These are phyloP conservation scores for Plasmopara muralis DNA, from an alignment of 352 stramenopile species.

Conservation along the genomic window DNA sequence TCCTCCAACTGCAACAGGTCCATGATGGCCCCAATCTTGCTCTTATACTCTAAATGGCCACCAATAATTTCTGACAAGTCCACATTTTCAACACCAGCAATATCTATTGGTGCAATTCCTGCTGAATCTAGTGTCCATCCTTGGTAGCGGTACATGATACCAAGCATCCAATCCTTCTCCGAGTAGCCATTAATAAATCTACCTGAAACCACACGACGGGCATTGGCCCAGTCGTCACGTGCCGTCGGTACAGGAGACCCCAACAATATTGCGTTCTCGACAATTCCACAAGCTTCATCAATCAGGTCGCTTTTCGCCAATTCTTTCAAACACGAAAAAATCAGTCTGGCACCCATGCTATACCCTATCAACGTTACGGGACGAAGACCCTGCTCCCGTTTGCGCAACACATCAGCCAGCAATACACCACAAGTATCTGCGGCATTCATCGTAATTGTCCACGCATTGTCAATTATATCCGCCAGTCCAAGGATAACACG, in stretches of 20 bases:
- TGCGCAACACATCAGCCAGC: constrained; percentile 56
- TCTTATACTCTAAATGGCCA: constrained; percentile 85
- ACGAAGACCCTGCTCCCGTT: constrained; percentile 64
- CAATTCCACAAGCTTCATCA: constrained; percentile 61
- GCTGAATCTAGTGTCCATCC: constrained; percentile 74
- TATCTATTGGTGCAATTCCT: constrained; percentile 59
- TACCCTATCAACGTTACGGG: constrained; percentile 88
- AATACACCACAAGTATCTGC: constrained; percentile 68
- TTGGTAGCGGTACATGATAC: constrained; percentile 87
- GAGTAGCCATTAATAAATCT: constrained; percentile 89
- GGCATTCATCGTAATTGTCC: constrained; percentile 74
- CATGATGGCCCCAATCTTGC: constrained; percentile 80
- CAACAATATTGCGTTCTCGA: constrained; percentile 86
- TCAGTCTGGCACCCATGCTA: constrained; percentile 83
- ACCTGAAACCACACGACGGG: constrained; percentile 66
- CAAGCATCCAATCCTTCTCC: constrained; percentile 87
- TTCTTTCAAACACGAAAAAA: constrained; percentile 87
- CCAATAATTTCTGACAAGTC: constrained; percentile 74
- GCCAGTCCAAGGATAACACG: constrained; percentile 56
- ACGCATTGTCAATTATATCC: constrained; percentile 83
- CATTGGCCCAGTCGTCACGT: constrained; percentile 60
- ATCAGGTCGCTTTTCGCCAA: constrained; percentile 53
- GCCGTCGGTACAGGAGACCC: constrained; percentile 65
- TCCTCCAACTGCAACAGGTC: constrained; percentile 65
- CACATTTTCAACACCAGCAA: constrained; percentile 73